Evolutionary conservation across 2,329 filamentous ascomycete species (phyloP).

Genomic region (Claviceps sp.): DNA sequence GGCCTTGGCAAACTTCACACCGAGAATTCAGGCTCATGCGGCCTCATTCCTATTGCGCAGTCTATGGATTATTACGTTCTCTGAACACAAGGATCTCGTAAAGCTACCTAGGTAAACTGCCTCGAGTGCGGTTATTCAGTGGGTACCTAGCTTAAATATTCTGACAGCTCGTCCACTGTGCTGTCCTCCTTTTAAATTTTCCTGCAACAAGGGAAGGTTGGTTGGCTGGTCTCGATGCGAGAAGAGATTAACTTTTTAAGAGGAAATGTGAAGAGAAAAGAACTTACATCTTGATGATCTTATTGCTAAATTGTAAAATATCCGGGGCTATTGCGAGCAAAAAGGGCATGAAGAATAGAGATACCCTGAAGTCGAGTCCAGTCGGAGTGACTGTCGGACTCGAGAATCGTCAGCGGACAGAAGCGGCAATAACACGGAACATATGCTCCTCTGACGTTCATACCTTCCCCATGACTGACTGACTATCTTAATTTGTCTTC

Average conservation of each 20-base stretch:
- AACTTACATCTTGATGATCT: neutral
- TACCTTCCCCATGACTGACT: neutral
- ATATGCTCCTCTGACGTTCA: neutral
- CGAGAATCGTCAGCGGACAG: neutral
- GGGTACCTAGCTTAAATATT: neutral
- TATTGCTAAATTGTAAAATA: neutral
- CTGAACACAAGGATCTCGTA: no score
- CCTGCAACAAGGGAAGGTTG: neutral
- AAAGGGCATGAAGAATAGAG: no score
- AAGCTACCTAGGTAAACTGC: neutral
- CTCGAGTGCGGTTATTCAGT: neutral
- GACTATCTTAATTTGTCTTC: neutral
- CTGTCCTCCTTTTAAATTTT: neutral
- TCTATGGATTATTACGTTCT: neutral
- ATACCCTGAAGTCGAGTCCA: no score
- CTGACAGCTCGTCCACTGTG: neutral
- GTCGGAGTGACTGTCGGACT: no score
- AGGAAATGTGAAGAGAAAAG: neutral
- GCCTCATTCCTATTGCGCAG: neutral
- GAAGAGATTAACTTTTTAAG: neutral
- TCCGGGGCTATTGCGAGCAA: neutral
- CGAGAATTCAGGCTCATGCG: neutral
- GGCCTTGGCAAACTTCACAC: no score
- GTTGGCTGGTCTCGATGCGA: neutral
- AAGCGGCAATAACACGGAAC: neutral